phyloP scores from a whole-genome alignment of 371 early-diverging fungal genomes.

The Mucor saturninus region DNA sequence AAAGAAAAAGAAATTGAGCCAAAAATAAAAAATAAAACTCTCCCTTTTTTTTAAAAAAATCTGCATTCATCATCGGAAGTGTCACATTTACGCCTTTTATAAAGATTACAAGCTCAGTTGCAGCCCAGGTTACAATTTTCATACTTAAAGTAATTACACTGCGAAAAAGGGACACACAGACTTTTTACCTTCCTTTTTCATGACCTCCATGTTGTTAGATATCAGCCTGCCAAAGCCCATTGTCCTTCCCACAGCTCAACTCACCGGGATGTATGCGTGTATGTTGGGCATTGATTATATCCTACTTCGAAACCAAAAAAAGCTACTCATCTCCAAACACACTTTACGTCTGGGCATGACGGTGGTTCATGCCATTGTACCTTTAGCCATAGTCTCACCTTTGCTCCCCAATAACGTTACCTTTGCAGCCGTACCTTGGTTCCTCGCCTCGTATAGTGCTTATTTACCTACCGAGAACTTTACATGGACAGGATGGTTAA shows the following conservation, averaged over 20 bases:
- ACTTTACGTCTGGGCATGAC: conserved; percentile 14
- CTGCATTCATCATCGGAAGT: too few species aligned
- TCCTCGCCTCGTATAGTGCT: conserved; percentile 34
- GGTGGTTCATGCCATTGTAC: conserved; percentile 16
- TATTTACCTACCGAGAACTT: conserved; percentile 26
- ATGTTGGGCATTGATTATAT: conserved; percentile 25
- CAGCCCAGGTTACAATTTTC: too few species aligned
- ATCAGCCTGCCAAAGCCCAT: conserved; percentile 18
- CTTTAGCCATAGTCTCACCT: conserved; percentile 23
- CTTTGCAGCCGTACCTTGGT: conserved; percentile 43
- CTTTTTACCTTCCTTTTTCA: not conserved
- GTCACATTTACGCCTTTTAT: too few species aligned
- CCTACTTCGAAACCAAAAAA: conserved; percentile 16
- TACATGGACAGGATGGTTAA: conserved; percentile 18
- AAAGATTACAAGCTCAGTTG: too few species aligned
- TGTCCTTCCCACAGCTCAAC: conserved; percentile 14
- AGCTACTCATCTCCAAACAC: conserved; percentile 5
- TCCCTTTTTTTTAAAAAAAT: too few species aligned
- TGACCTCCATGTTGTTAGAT: conserved; percentile 16
- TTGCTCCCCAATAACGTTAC: conserved; percentile 27
- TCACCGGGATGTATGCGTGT: conserved; percentile 28
- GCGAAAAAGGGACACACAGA: too few species aligned
- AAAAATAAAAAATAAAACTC: too few species aligned
- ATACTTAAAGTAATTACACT: too few species aligned
- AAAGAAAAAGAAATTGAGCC: not conserved